phyloP scores from a whole-genome alignment of 805 yeast genomes.

The Soucietia sequanensis region DNA sequence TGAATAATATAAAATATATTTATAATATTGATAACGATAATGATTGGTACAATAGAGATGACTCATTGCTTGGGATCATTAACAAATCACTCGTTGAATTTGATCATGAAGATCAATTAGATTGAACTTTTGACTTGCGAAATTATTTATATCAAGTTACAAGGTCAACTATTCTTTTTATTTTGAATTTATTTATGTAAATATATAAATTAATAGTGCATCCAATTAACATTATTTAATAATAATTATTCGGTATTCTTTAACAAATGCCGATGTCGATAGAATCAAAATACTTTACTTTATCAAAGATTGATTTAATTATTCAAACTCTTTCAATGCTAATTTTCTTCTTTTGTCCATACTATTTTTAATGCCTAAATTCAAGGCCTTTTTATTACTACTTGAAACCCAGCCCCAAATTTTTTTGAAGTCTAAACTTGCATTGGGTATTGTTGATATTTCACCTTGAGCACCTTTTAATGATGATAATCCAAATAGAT shows the following conservation, averaged over 20 bases:
- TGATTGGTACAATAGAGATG: conserved; percentile 35
- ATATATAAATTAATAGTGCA: no score
- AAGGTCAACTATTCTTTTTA: no score
- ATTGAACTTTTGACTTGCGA: no score
- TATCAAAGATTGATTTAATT: neutral
- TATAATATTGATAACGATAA: conserved; percentile 17
- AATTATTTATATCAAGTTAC: no score
- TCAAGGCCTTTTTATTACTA: conserved; percentile 6
- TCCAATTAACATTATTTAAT: no score
- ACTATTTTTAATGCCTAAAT: conserved; percentile 18
- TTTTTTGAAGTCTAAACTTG: conserved; percentile 19
- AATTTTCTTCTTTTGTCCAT: conserved; percentile 42
- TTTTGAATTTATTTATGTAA: no score
- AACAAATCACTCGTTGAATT: conserved; percentile 8
- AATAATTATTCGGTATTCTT: no score
- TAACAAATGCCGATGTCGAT: neutral
- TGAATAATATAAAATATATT: conserved; percentile 24
- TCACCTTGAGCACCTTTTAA: conserved; percentile 38
- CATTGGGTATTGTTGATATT: conserved; percentile 29
- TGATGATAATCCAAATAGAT: conserved; percentile 39
- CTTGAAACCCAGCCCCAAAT: conserved; percentile 25
- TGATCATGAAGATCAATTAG: neutral
- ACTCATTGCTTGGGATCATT: conserved; percentile 24
- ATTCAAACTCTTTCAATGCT: conserved; percentile 41
- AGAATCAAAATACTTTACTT: neutral